Evolutionary conservation across 805 yeast genomes (phyloP).

Genomic region (Kregervanrija delftensis): DNA sequence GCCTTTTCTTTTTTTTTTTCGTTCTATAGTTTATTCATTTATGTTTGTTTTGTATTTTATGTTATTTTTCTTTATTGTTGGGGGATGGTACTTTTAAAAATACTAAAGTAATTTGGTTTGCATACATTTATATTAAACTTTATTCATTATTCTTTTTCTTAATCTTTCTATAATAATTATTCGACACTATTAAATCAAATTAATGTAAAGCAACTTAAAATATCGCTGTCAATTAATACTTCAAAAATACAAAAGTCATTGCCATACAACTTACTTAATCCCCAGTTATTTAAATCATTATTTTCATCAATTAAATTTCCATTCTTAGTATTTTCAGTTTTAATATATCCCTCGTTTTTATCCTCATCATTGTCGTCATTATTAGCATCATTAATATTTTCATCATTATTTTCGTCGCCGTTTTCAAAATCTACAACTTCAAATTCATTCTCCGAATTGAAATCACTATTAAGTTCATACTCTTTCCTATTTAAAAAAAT

Average conservation of each 20-base stretch:
- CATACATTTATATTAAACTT: not conserved
- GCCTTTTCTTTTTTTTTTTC: no score
- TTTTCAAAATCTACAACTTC: conserved; percentile 26
- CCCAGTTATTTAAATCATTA: conserved; percentile 28
- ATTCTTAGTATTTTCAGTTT: conserved; percentile 3
- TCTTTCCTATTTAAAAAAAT: conserved; percentile 28
- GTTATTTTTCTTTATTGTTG: no score
- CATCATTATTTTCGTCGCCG: conserved; percentile 6
- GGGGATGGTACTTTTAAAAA: not conserved
- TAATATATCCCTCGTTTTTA: not conserved
- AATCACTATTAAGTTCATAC: conserved; percentile 23
- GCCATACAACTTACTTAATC: conserved; percentile 25
- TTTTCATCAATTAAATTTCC: conserved; percentile 1
- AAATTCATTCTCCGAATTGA: conserved; percentile 16
- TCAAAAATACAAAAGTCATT: conserved; percentile 24
- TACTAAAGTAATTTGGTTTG: not conserved
- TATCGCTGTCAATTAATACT: conserved; percentile 23
- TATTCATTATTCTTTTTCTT: not conserved
- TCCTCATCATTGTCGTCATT: conserved; percentile 6
- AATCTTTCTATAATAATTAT: not conserved
- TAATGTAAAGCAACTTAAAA: conserved; percentile 24
- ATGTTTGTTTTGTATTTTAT: no score
- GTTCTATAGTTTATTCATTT: no score
- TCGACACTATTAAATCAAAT: conserved; percentile 7
- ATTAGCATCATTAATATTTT: not conserved